Percentiles rank a stretch among this genome's conserved stretches.
Conservation (phyloP, 2,329 filamentous ascomycete genomes). For the Nemania diffusa region DNA sequence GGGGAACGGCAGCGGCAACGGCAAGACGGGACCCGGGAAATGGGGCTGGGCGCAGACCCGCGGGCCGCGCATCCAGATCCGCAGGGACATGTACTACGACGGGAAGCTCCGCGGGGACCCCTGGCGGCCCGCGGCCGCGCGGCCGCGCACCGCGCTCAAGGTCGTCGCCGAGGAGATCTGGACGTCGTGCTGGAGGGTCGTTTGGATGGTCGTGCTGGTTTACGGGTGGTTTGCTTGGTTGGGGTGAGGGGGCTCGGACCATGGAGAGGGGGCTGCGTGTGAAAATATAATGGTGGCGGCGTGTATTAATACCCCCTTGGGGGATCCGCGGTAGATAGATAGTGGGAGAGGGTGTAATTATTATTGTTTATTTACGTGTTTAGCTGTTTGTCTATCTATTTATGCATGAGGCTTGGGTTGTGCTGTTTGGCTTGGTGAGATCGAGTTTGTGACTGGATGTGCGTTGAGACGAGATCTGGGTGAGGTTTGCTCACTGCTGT, state of each 20-base stretch:
- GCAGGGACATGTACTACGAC: slow-evolving; percentile 57
- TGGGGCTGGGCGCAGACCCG: slow-evolving; percentile 59
- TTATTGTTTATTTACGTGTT: slow-evolving; percentile 2
- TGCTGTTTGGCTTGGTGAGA: neutral
- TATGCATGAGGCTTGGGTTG: neutral
- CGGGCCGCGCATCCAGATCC: slow-evolving; percentile 64
- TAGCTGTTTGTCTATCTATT: neutral
- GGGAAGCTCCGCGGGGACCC: slow-evolving; percentile 47
- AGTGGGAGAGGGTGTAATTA: slow-evolving; percentile 4
- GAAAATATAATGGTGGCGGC: neutral
- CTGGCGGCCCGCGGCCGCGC: slow-evolving; percentile 44
- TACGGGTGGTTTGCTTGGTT: slow-evolving; percentile 62
- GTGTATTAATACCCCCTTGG: slow-evolving; percentile 6
- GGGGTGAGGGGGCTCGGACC: neutral
- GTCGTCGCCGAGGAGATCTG: slow-evolving; percentile 69
- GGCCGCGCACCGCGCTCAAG: slow-evolving; percentile 52
- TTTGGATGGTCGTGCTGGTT: slow-evolving; percentile 69
- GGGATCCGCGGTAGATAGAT: slow-evolving; percentile 9
- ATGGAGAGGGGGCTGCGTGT: neutral
- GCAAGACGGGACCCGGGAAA: slow-evolving; percentile 43
- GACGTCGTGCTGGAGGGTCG: slow-evolving; percentile 69
- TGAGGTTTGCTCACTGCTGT: too few relatives aligned
- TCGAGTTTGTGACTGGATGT: too few relatives aligned
- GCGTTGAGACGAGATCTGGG: too few relatives aligned
- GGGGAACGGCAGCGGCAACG: slow-evolving; percentile 18